A percentile compares a stretch with the other conserved stretches of the same genome.
These are phyloP conservation scores for Orbilia javanica DNA, from an alignment of 2,329 filamentous ascomycete genomes.

Conservation along the genomic window DNA sequence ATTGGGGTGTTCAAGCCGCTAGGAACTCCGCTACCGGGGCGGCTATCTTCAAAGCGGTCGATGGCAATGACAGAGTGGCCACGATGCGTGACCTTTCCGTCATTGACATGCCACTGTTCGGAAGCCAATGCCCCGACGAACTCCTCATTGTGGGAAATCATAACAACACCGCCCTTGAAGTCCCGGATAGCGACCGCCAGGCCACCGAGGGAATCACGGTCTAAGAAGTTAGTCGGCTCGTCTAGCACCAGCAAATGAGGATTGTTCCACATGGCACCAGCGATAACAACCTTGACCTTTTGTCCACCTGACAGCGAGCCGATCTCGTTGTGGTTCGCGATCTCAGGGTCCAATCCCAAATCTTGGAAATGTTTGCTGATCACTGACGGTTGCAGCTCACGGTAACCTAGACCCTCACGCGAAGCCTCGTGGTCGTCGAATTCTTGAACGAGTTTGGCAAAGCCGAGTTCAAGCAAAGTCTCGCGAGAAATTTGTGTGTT, in stretches of 20 bases:
- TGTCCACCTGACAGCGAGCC: conserved; percentile 95
- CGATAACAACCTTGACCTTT: conserved; percentile 98
- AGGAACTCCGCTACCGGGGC: conserved; percentile 69
- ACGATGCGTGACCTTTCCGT: conserved; percentile 79
- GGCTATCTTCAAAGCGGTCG: conserved; percentile 60
- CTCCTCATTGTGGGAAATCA: conserved; percentile 99
- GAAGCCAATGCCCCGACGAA: conserved; percentile 95
- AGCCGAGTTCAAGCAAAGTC: conserved; percentile 86
- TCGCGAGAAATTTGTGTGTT: conserved; percentile 95
- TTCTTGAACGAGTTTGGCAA: conserved; percentile 93
- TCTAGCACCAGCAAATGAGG: conserved; percentile 96
- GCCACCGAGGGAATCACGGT: conserved; percentile 95
- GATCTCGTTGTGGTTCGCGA: conserved; percentile 99
- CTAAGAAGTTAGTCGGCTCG: conserved; percentile 99
- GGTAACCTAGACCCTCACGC: conserved; percentile 97
- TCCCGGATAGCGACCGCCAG: conserved; percentile 97
- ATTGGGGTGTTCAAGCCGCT: conserved; percentile 15
- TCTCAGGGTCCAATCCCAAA: conserved; percentile 93
- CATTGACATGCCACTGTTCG: conserved; percentile 94
- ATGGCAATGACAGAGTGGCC: conserved; percentile 43
- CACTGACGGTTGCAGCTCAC: conserved; percentile 88
- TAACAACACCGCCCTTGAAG: conserved; percentile 97
- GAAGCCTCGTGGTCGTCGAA: conserved; percentile 99
- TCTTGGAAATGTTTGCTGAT: conserved; percentile 99
- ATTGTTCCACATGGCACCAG: conserved; percentile 98